These are phyloP conservation scores for Abortiporus biennis DNA, from an alignment of 1,284 basidiomycete genomes.

Conservation along the genomic window DNA sequence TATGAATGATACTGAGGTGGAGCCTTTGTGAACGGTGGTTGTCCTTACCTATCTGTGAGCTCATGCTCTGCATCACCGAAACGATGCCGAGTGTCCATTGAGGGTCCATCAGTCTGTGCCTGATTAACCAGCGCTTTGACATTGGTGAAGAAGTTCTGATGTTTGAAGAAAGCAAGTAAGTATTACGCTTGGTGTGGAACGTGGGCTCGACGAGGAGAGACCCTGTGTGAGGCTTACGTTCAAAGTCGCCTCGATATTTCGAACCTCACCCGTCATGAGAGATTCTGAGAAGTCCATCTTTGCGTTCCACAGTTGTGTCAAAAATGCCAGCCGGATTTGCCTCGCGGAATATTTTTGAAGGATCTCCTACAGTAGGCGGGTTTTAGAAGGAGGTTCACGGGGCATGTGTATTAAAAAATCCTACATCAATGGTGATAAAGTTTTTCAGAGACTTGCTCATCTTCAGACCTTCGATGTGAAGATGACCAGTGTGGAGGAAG, in stretches of 20 bases:
- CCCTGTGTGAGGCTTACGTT: constrained; percentile 59
- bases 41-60: constrained; percentile 58
- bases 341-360: constrained; percentile 80
- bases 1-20: no score
- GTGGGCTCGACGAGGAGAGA: constrained; percentile 1
- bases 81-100: constrained; percentile 55
- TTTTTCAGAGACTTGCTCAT: constrained; percentile 99
- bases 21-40: no score
- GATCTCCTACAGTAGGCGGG: constrained; percentile 66
- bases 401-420: constrained; percentile 20
- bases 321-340: constrained; percentile 92
- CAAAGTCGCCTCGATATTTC: constrained; percentile 79
- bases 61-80: constrained; percentile 63
- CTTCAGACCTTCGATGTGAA: constrained; percentile 98
- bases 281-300: constrained; percentile 95
- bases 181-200: no score
- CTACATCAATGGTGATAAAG: constrained; percentile 96
- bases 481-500: constrained; percentile 96
- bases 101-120: constrained; percentile 38
- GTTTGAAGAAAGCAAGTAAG: constrained; percentile 1
- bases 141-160: constrained; percentile 90
- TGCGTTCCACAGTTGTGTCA: constrained; percentile 88
- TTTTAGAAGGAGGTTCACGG: constrained; percentile 1
- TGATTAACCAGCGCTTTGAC: constrained; percentile 77
- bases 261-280: constrained; percentile 85